These are phyloP conservation scores for Entomortierella beljakovae DNA, from an alignment of 192 early-diverging fungal species.

Conservation along the genomic window DNA sequence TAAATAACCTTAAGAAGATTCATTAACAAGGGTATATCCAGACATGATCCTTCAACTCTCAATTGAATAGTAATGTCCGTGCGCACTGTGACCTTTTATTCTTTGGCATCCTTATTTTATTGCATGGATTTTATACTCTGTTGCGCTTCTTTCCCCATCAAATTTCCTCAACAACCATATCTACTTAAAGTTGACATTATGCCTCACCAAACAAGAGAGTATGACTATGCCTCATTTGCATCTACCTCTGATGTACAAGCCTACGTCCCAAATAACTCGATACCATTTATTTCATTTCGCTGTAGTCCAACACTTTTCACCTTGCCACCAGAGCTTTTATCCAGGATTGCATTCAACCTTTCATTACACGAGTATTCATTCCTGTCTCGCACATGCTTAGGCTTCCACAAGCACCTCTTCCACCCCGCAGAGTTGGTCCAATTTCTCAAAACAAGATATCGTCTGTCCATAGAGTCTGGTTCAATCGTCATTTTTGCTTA, in stretches of 20 bases:
- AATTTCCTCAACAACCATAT: neutral
- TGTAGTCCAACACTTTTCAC: constrained; percentile 28
- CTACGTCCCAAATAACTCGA: neutral
- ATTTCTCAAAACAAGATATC: constrained; percentile 53
- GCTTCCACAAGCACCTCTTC: constrained; percentile 41
- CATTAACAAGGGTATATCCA: too few relatives aligned
- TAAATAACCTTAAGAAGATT: too few relatives aligned
- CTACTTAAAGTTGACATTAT: neutral
- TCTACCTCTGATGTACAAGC: neutral
- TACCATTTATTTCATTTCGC: constrained; percentile 17
- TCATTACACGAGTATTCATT: constrained; percentile 49
- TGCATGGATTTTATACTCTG: too few relatives aligned
- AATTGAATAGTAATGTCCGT: neutral
- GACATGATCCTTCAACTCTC: too few relatives aligned
- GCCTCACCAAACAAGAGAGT: neutral
- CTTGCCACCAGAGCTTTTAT: constrained; percentile 52
- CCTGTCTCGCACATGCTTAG: constrained; percentile 42
- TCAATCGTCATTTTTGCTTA: constrained; percentile 59
- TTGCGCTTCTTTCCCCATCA: neutral
- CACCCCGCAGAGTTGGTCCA: constrained; percentile 48
- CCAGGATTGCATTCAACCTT: constrained; percentile 34
- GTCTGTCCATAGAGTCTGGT: constrained; percentile 53
- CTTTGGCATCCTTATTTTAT: neutral
- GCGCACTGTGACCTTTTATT: constrained; percentile 2
- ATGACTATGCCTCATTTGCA: neutral